phyloP scores from a whole-genome alignment of 202 grass and related monocot species.

The Schoenoplectus triqueter region DNA sequence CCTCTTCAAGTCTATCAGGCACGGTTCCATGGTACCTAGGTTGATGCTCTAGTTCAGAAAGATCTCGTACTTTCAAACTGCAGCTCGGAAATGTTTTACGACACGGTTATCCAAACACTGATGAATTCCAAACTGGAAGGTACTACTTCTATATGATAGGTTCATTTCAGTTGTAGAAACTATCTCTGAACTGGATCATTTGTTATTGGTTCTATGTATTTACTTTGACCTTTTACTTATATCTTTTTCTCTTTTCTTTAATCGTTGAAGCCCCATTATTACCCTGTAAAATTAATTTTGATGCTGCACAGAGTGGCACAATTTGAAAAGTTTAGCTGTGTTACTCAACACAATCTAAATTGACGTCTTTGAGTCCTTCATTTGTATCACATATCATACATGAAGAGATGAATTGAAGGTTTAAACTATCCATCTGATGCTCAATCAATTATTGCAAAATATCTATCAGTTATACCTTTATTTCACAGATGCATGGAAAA shows the following conservation, averaged over 20 bases:
- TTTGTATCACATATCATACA: background rate
- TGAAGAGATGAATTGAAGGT: background rate
- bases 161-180: background rate
- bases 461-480: no score
- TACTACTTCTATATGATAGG: background rate
- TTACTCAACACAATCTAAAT: background rate
- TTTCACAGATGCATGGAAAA: no score
- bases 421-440: background rate
- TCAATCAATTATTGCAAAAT: background rate
- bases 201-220: background rate
- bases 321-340: background rate
- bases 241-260: background rate
- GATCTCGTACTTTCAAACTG: background rate
- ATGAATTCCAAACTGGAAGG: background rate
- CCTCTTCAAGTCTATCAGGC: background rate
- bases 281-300: background rate
- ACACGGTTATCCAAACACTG: background rate
- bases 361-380: background rate
- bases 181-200: background rate
- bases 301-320: background rate
- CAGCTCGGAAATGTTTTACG: background rate
- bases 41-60: background rate
- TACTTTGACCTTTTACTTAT: background rate
- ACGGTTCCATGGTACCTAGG: background rate
- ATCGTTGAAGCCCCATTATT: background rate